Conservation (phyloP, 2,329 filamentous ascomycete species). For the Aspergillus fischeri region DNA sequence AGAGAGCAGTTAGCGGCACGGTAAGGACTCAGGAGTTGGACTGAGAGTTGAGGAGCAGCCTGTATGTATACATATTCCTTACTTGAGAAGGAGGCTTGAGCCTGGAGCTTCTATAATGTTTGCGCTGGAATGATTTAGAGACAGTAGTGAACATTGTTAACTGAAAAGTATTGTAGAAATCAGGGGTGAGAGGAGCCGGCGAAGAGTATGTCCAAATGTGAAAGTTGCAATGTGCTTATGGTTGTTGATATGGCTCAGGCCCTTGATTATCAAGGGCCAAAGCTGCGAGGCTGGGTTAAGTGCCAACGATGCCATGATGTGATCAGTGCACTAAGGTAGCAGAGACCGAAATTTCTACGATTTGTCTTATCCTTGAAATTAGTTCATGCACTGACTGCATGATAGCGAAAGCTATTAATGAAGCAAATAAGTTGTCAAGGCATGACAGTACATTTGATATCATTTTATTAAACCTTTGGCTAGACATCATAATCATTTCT, state of each 20-base stretch:
- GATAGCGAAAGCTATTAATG: neutral
- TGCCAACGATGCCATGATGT: neutral
- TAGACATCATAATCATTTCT: neutral
- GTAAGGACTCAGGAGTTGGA: neutral
- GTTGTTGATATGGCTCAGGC: neutral
- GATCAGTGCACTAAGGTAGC: neutral
- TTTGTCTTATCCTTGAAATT: neutral
- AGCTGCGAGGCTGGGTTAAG: neutral
- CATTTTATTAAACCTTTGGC: neutral
- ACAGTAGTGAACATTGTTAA: neutral
- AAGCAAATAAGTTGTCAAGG: neutral
- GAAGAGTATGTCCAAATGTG: neutral
- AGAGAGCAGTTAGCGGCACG: neutral
- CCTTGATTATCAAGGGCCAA: neutral
- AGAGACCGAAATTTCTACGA: neutral
- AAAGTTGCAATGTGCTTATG: neutral
- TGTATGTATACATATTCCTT: neutral
- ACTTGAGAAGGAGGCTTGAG: neutral
- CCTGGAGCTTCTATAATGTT: neutral
- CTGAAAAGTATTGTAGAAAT: neutral
- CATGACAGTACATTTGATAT: neutral
- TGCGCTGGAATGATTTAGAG: neutral
- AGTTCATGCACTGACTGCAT: neutral
- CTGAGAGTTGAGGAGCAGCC: neutral
- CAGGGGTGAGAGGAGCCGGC: neutral